Conservation (phyloP, 2,329 filamentous ascomycete genomes). For the Colletotrichum costaricense region DNA sequence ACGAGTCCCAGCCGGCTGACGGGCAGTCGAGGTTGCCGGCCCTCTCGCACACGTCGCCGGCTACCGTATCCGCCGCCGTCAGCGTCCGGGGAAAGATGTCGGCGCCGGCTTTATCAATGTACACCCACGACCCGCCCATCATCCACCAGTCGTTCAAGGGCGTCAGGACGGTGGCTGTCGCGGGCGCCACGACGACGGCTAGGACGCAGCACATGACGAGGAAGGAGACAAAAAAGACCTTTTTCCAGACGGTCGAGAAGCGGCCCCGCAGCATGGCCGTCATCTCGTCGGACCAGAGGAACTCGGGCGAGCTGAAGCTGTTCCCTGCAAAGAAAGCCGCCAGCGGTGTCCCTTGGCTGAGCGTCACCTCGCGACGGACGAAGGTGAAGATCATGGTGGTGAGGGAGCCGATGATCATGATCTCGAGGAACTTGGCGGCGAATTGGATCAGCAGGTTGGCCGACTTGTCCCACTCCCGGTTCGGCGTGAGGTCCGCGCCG, state of each 20-base stretch:
- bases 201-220: background rate
- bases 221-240: background rate
- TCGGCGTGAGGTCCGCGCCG: background rate
- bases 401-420: conserved; percentile 2
- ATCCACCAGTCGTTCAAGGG: conserved; percentile 5
- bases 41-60: background rate
- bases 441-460: background rate
- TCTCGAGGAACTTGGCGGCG: conserved; percentile 3
- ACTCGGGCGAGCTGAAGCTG: background rate
- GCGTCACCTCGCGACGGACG: background rate
- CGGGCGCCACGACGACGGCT: background rate
- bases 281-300: background rate
- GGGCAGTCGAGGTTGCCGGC: background rate
- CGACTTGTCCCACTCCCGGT: background rate
- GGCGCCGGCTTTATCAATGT: background rate
- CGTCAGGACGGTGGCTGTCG: background rate
- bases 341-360: background rate
- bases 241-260: conserved; percentile 8
- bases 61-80: background rate
- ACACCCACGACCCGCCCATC: conserved; percentile 4
- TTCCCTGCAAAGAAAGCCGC: background rate
- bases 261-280: background rate
- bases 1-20: conserved; percentile 2
- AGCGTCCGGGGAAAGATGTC: background rate
- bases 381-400: conserved; percentile 14